These are phyloP conservation scores for Apophysomyces elegans DNA, from an alignment of 371 early-diverging fungal species.

Conservation along the genomic window DNA sequence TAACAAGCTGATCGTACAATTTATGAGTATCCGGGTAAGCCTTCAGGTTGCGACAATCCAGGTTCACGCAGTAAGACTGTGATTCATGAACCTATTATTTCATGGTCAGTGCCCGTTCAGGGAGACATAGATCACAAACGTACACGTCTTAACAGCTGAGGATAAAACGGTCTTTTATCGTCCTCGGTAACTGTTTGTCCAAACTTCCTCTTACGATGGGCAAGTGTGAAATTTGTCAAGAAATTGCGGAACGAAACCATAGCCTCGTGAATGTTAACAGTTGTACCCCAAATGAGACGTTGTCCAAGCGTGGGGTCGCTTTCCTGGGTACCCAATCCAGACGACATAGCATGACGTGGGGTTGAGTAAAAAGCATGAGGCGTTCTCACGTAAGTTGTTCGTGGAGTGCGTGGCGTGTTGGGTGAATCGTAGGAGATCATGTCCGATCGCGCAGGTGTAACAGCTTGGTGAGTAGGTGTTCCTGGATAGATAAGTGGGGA, in stretches of 20 bases:
- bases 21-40: conserved; percentile 66
- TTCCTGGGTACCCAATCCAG: conserved; percentile 41
- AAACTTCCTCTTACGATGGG: conserved; percentile 60
- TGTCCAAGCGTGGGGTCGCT: conserved; percentile 48
- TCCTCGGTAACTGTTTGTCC: conserved; percentile 39
- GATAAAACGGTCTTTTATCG: conserved; percentile 75
- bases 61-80: conserved; percentile 72
- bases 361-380: conserved; percentile 24
- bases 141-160: conserved; percentile 51
- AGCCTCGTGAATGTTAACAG: conserved; percentile 92
- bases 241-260: conserved; percentile 92
- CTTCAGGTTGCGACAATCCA: conserved; percentile 89
- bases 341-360: conserved; percentile 17
- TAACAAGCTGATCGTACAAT: conserved; percentile 86
- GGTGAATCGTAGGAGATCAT: conserved; percentile 28
- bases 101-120: neutral
- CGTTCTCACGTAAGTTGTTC: conserved; percentile 45
- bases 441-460: conserved; percentile 18
- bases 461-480: conserved; percentile 31
- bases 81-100: conserved; percentile 59
- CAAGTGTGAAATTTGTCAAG: conserved; percentile 75
- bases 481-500: conserved; percentile 52
- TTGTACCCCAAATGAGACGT: conserved; percentile 98
- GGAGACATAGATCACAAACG: neutral
- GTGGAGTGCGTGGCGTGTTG: conserved; percentile 38